Conservation (phyloP, 1,284 basidiomycete species). For the Cutaneotrichosporon curvatum region DNA sequence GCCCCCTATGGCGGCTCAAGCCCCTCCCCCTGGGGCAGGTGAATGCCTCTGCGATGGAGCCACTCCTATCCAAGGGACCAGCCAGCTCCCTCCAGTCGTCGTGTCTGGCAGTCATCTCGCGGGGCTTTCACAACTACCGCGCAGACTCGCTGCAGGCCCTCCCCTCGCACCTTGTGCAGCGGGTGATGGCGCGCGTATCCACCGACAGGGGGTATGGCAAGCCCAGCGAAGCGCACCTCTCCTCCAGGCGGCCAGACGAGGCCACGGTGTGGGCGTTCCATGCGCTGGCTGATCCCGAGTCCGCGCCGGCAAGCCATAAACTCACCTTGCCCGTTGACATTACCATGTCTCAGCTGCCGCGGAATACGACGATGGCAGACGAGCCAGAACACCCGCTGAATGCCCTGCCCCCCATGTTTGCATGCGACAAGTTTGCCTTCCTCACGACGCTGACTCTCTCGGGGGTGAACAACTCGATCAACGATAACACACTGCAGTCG, state of each 20-base stretch:
- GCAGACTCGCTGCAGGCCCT: constrained; percentile 17
- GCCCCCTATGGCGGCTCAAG: constrained; percentile 29
- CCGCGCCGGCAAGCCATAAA: constrained; percentile 1
- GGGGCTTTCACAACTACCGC: constrained; percentile 23
- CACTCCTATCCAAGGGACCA: constrained; percentile 4
- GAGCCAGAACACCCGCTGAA: constrained; percentile 26
- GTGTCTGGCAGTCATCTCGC: constrained; percentile 28
- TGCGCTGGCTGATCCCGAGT: constrained; percentile 23
- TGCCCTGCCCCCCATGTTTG: constrained; percentile 24
- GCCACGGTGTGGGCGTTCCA: constrained; percentile 34
- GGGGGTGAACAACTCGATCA: constrained; percentile 19
- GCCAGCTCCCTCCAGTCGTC: constrained; percentile 20
- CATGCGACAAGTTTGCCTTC: constrained; percentile 11
- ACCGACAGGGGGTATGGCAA: constrained; percentile 4
- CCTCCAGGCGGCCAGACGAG: constrained; percentile 23
- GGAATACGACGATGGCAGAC: constrained; percentile 8
- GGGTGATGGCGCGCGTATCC: constrained; percentile 23
- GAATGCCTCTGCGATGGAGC: constrained; percentile 1
- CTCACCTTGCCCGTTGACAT: constrained; percentile 20
- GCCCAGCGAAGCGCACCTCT: neutral
- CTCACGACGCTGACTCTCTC: constrained; percentile 35
- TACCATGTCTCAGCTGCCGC: constrained; percentile 19
- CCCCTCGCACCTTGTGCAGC: constrained; percentile 12
- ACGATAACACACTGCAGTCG: constrained; percentile 22
- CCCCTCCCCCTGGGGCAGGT: constrained; percentile 31